Base-by-base conservation (phyloP, 1,284 basidiomycete species). In the Boletus semigastroideus region DNA sequence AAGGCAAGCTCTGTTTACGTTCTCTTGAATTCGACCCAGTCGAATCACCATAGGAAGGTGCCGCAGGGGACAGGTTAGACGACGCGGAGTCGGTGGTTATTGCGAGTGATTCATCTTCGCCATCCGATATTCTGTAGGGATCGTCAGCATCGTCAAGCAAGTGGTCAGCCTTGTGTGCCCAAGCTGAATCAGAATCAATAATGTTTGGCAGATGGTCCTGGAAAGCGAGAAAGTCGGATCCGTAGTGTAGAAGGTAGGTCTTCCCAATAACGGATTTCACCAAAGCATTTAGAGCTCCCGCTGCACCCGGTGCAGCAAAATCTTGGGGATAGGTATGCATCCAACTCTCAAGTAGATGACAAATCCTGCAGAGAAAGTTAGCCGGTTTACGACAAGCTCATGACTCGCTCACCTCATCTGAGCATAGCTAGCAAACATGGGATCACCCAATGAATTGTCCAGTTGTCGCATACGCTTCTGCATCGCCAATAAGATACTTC, bases 361-460 rank as follows among this genome's bases (percentile, higher is more conserved):
- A 92, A 52, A 91, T 87, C 65, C 87, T 90, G 51, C 25, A 36
- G 36, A 49, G 36, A 25, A 34, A 25, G 31, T 49, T 30, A 53
- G 42, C 41, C 39, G 56, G 13, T 42, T 42, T 45, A 17, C 46
- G 42, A 19, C 19, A 9, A 42, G 40, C 43, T 31, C 28, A 40
- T 9, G 9, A 28, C 20, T 22, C 22, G 53, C 72, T 49, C 58
- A 87, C 89, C 84, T 80, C 88, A 91, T 90, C 65, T 91, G 88
- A 12, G 87, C 87, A 69, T 84, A 90, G 62, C 84, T 86, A 11
- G 87, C 84, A 68, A 91, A 87, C 82, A 90, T 86, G 0, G 86
- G 84, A 71, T 91, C 89, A 7, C 82, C 80, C n/a, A 78, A 77
- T 25, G 84, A 78, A 54, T 79, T 78, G 62, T 88, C 87, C 13